phyloP scores from a whole-genome alignment of 2,329 filamentous ascomycete genomes.

The Xylaria sp. region DNA sequence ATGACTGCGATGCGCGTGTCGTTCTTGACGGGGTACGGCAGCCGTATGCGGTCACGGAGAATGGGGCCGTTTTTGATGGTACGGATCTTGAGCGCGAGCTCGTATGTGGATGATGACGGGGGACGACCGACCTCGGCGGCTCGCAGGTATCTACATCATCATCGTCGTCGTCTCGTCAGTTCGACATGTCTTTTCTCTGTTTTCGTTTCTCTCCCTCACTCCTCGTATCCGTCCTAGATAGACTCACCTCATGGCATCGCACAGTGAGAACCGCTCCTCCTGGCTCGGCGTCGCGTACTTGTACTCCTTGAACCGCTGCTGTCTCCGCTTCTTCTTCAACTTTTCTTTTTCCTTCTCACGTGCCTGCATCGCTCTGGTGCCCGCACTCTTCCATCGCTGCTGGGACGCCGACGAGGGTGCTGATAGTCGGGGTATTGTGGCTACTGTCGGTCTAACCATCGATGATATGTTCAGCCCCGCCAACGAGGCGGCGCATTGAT shows the following conservation, averaged over 20 bases:
- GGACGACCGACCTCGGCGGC: conserved; percentile 90
- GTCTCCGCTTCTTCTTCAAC: conserved; percentile 67
- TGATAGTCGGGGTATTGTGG: conserved; percentile 61
- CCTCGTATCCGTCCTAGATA: conserved; percentile 13
- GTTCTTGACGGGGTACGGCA: conserved; percentile 90
- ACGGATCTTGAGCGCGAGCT: conserved; percentile 83
- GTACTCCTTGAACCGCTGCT: conserved; percentile 75
- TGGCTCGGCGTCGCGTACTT: conserved; percentile 71
- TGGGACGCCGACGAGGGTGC: conserved; percentile 58
- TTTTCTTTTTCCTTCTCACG: conserved; percentile 63
- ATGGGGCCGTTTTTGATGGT: conserved; percentile 88
- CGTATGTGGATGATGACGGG: conserved; percentile 83
- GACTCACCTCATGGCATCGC: conserved; percentile 89
- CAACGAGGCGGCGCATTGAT: conserved; percentile 66
- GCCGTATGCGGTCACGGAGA: conserved; percentile 85
- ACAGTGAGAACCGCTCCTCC: conserved; percentile 80
- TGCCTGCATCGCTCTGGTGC: conserved; percentile 47
- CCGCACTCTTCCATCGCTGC: conserved; percentile 56
- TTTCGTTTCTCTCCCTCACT: neutral
- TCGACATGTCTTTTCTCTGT: neutral
- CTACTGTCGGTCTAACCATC: conserved; percentile 55
- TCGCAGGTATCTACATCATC: conserved; percentile 78
- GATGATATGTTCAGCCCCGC: conserved; percentile 61
- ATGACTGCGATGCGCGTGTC: conserved; percentile 92
- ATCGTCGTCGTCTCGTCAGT: conserved; percentile 32